Evolutionary conservation across 495 filamentous ascomycete species (phyloP), one percentile per base, ranked within the genome.

Genomic region (Podospora comata): DNA sequence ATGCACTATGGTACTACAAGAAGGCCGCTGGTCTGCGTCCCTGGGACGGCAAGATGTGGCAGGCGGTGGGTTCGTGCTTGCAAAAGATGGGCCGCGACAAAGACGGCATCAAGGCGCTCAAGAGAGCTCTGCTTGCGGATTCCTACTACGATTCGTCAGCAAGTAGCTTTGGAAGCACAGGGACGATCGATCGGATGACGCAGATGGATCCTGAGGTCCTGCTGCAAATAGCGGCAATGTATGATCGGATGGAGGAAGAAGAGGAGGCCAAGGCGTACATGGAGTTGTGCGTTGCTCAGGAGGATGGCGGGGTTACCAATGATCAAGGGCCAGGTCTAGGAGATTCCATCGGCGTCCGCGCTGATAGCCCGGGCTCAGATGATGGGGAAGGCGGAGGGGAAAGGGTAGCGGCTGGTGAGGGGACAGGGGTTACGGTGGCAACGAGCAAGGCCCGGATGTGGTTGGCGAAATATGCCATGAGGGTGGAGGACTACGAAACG

Each of bases 21-120:
- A 92, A 94, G 62, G 95, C 95, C 0, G 94, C 96, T 1, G 91
- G 91, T 11, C 83, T 98, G 3, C 86, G 91, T 9, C 92, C 95
- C 0, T 96, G 92, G 82, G 96, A 99, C 71, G 90, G 92, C 0
- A 97, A 97, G 76, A 96, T 99, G 94, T 99, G 96, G 96, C 90
- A 93, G 79, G 96, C 96, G 0, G 92, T 99, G 54, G 96, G 91
- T 19, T 89, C 86, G 23, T 98, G 95, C 76, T 91, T 95, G 64
- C 89, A 92, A 60, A 93, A 92, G 72, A 93, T 97, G 86, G 89
- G 86, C 34, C 88, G 92, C 48, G 80, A 92, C 20, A 82, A 86
- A 6, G 93, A 97, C 71, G 94, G 91, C 65, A 97, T 99, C 78
- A 93, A 96, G 69, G 93, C 95, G 0, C 88, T 94, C 69, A 98